Percentiles rank a stretch among this genome's conserved stretches.
These are phyloP conservation scores for Tulasnella sp. DNA, from an alignment of 768 basidiomycete species.

Conservation along the genomic window DNA sequence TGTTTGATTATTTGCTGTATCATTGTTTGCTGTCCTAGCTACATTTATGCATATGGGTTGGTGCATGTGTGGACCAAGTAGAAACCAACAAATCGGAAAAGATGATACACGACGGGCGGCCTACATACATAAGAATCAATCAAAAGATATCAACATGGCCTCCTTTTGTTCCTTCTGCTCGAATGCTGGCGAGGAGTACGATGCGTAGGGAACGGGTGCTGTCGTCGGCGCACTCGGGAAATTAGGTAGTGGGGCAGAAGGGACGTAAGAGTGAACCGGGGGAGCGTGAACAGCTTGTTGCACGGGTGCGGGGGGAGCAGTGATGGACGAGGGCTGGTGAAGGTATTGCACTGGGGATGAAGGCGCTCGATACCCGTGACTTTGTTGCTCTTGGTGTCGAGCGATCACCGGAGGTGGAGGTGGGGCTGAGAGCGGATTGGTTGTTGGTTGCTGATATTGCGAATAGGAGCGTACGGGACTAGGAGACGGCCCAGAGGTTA, in stretches of 20 bases:
- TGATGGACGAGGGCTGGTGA: not conserved
- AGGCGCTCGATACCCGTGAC: constrained; percentile 20
- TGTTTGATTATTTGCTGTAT: constrained; percentile 22
- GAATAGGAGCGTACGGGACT: not conserved
- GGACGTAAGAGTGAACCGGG: not conserved
- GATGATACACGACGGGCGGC: not conserved
- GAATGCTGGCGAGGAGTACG: constrained; percentile 12
- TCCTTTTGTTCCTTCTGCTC: constrained; percentile 27
- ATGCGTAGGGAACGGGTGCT: constrained; percentile 11
- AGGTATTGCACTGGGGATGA: constrained; percentile 28
- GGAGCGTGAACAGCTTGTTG: constrained; percentile 27
- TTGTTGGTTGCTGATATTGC: not conserved
- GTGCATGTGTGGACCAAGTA: not conserved
- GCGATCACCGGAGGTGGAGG: not conserved
- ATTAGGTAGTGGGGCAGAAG: constrained; percentile 19
- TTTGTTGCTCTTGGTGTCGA: constrained; percentile 3
- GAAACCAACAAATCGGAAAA: not conserved
- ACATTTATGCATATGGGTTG: not conserved
- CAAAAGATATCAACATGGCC: constrained; percentile 29
- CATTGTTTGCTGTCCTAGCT: not conserved
- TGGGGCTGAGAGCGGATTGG: constrained; percentile 27
- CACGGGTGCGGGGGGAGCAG: not conserved
- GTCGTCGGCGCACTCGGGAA: constrained; percentile 25
- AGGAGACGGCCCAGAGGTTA: not conserved
- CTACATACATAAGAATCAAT: not conserved